phyloP scores from a whole-genome alignment of 2,329 filamentous ascomycete species.

The Camptophora hylomeconis region DNA sequence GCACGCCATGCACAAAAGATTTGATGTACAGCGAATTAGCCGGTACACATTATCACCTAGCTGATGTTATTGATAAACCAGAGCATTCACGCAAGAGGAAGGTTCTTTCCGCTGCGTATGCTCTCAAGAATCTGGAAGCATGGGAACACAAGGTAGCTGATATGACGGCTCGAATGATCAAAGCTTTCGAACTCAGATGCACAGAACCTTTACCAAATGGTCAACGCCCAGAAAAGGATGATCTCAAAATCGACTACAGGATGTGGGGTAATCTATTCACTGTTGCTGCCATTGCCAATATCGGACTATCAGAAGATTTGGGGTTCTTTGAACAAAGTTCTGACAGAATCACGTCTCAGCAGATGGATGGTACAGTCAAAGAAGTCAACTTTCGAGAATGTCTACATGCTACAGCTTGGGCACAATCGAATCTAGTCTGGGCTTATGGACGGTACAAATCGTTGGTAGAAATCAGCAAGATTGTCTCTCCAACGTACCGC shows the following conservation, averaged over 20 bases:
- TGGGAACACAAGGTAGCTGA: constrained; percentile 30
- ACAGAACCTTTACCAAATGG: constrained; percentile 6
- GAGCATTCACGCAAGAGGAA: constrained; percentile 26
- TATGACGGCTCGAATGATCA: constrained; percentile 12
- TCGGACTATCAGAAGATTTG: constrained; percentile 24
- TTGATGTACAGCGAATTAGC: constrained; percentile 19
- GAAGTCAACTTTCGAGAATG: constrained; percentile 13
- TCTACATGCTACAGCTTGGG: constrained; percentile 8
- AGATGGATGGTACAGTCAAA: constrained; percentile 13
- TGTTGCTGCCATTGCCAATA: constrained; percentile 26
- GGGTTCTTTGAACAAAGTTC: constrained; percentile 24
- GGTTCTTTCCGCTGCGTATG: constrained; percentile 23
- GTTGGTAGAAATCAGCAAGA: constrained; percentile 11
- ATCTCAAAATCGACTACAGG: constrained; percentile 24
- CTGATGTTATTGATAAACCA: constrained; percentile 24
- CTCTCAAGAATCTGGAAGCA: constrained; percentile 25
- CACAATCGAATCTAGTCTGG: constrained; percentile 16
- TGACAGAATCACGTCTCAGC: constrained; percentile 19
- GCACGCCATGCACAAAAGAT: constrained; percentile 19
- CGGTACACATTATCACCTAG: constrained; percentile 23
- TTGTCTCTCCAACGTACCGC: constrained; percentile 14
- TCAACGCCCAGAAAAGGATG: constrained; percentile 9
- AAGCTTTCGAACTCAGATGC: constrained; percentile 22
- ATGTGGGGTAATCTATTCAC: constrained; percentile 27
- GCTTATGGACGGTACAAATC: constrained; percentile 16